Evolutionary conservation across 2,329 filamentous ascomycete species (phyloP), one percentile per base, ranked within the genome.

Genomic region (Taxawa tesnikishii): DNA sequence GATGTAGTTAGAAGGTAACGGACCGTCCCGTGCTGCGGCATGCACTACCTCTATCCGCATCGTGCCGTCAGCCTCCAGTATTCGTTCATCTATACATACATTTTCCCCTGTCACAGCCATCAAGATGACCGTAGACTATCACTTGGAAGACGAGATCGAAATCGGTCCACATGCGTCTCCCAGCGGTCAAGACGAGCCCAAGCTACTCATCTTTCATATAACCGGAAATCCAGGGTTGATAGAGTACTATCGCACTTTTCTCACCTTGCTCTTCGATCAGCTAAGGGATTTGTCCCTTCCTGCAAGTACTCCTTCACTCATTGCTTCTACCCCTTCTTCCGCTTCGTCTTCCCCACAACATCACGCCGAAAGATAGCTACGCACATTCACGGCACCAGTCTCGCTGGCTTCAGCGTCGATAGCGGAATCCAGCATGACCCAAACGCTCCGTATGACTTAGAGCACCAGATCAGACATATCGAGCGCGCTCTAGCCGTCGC

Each of bases 141-240:
- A n/a, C n/a, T n/a, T n/a, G n/a, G n/a, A n/a, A n/a, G n/a, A n/a
- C n/a, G n/a, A n/a, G n/a, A n/a, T n/a, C n/a, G n/a, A n/a, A n/a
- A n/a, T n/a, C n/a, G n/a, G n/a, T n/a, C n/a, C n/a, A n/a, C n/a
- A n/a, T n/a, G n/a, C n/a, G n/a, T n/a, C n/a, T n/a, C n/a, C n/a
- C n/a, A n/a, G n/a, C n/a, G n/a, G n/a, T n/a, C n/a, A n/a, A n/a
- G n/a, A n/a, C n/a, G n/a, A n/a, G n/a, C n/a, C n/a, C n/a, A 23
- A 31, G 10, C 27, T 51, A 4, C 67, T 85, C 30, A 59, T 87
- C 43, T 84, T 75, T 59, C 79, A 83, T 54, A 65, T 88, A 25
- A 72, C 78, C 16, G 82, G 82, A 13, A 88, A 88, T 42, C 82
- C 82, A 4, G 82, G 82, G 4, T 62, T 84, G 12, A 69, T 85